phyloP scores from a whole-genome alignment of 768 basidiomycete genomes.

The Obba rivulosa region DNA sequence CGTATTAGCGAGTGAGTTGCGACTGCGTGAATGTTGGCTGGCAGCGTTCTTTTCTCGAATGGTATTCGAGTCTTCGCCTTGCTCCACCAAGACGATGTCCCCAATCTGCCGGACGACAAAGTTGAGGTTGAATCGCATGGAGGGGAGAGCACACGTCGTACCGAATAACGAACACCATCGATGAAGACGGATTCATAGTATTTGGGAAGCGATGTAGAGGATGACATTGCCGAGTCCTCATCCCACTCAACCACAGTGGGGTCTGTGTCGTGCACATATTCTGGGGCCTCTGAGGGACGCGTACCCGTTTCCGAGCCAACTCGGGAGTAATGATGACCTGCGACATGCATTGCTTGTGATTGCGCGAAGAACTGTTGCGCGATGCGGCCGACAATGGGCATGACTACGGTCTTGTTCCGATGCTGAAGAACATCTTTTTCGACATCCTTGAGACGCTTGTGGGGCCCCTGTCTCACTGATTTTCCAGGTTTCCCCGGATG shows the following conservation, averaged over 20 bases:
- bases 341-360: slow-evolving; percentile 1
- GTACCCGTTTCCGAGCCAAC: background rate
- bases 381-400: slow-evolving; percentile 8
- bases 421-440: slow-evolving; percentile 33
- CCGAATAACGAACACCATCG: slow-evolving; percentile 55
- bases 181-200: slow-evolving; percentile 44
- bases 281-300: background rate
- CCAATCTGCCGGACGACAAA: slow-evolving; percentile 38
- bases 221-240: slow-evolving; percentile 14
- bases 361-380: slow-evolving; percentile 8
- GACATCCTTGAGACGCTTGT: background rate
- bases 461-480: background rate
- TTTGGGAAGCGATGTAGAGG: slow-evolving; percentile 3
- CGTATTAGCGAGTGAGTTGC: slow-evolving; percentile 50
- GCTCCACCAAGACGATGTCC: slow-evolving; percentile 58
- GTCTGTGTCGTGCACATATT: slow-evolving; percentile 14
- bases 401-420: slow-evolving; percentile 27
- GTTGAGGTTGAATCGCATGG: background rate
- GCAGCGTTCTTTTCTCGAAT: slow-evolving; percentile 36
- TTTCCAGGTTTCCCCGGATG: too few species aligned
- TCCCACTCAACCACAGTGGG: slow-evolving; percentile 32
- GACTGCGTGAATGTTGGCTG: slow-evolving; percentile 37
- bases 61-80: slow-evolving; percentile 44
- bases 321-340: background rate
- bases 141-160: slow-evolving; percentile 22